Conservation (phyloP, 208 protist genomes). For the Leishmania guyanensis region DNA sequence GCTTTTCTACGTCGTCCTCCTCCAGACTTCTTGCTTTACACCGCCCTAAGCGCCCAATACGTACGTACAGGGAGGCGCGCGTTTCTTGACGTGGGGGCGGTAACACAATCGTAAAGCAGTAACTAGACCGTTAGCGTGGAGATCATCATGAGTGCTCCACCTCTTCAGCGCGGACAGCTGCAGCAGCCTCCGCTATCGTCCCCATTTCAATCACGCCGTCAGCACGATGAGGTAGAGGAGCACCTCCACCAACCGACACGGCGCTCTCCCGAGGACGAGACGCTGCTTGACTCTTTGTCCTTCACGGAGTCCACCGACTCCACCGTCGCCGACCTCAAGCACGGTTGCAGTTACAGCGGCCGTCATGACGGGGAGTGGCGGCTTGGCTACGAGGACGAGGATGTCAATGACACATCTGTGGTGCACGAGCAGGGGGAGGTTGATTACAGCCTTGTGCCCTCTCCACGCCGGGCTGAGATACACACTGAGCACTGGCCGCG, state of each 20-base stretch:
- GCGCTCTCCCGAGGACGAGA: slow-evolving; percentile 3
- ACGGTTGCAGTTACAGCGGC: neutral
- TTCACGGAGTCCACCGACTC: neutral
- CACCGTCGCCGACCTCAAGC: neutral
- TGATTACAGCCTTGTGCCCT: neutral
- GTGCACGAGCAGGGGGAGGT: neutral
- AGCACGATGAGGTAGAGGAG: slow-evolving; percentile 3
- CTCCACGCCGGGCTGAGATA: neutral
- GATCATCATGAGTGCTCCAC: slow-evolving; percentile 8
- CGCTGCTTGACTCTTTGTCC: slow-evolving; percentile 20
- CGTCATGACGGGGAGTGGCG: neutral
- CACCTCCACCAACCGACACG: neutral
- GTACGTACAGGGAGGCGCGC: neutral
- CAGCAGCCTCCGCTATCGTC: slow-evolving; percentile 18
- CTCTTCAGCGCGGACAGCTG: slow-evolving; percentile 6
- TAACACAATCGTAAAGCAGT: neutral
- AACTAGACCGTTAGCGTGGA: neutral
- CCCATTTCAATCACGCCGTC: slow-evolving; percentile 7
- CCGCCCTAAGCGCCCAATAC: neutral
- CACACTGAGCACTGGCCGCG: neutral
- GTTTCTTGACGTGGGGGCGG: neutral
- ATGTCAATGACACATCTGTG: neutral
- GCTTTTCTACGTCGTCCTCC: neutral
- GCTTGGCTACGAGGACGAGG: neutral
- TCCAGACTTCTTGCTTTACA: neutral